A percentile compares a stretch with the other conserved stretches of the same genome.
Conservation (phyloP, 2,329 filamentous ascomycete species). For the Diaporthe capsici region DNA sequence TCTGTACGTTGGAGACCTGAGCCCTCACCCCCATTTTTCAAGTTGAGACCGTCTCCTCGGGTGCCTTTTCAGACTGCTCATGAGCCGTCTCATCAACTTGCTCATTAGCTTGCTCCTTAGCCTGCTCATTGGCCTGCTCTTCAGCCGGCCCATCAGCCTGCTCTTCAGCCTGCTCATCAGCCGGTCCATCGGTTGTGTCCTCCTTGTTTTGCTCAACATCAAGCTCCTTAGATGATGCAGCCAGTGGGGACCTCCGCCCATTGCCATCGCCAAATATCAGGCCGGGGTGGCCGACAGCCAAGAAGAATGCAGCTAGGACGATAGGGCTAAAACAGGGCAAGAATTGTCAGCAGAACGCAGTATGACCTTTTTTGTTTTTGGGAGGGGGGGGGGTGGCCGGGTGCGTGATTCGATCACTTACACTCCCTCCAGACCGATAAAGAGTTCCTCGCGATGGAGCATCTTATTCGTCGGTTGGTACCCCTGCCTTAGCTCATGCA, state of each 20-base stretch:
- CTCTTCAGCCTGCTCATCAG: not conserved
- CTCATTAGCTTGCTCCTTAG: not conserved
- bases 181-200: not conserved
- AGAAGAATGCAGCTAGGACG: constrained; percentile 24
- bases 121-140: not conserved
- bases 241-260: not conserved
- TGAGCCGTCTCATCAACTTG: too few species aligned
- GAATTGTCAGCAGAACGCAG: not conserved
- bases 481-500: constrained; percentile 75
- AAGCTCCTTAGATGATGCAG: constrained; percentile 7
- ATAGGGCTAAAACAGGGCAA: constrained; percentile 18
- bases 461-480: constrained; percentile 68
- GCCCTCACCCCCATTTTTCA: not conserved
- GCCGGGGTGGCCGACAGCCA: constrained; percentile 39
- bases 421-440: constrained; percentile 42
- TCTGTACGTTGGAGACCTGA: not conserved
- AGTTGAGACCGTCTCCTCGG: not conserved
- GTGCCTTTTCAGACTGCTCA: not conserved
- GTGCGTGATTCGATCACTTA: too few species aligned
- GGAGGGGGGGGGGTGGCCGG: too few species aligned
- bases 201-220: constrained; percentile 3
- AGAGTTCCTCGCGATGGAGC: constrained; percentile 39
- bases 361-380: too few species aligned
- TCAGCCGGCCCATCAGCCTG: not conserved
- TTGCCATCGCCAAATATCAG: constrained; percentile 25